Evolutionary conservation across 805 yeast species (phyloP).

Genomic region (Komagataella mondaviorum): DNA sequence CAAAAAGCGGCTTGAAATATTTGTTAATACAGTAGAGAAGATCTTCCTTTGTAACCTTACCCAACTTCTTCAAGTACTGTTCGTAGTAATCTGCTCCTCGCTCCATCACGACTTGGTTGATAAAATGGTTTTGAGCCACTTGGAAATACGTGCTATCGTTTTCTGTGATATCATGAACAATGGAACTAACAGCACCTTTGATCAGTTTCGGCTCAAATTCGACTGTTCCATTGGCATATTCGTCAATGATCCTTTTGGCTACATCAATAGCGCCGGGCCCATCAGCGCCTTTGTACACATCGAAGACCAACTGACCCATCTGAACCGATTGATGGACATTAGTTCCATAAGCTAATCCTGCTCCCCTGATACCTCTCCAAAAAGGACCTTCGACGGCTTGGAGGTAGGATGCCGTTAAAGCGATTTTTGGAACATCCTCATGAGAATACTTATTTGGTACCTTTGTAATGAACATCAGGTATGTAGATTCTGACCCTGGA

Average conservation of each 20-base stretch:
- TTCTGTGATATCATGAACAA: constrained; percentile 61
- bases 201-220: constrained; percentile 44
- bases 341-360: constrained; percentile 90
- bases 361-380: constrained; percentile 92
- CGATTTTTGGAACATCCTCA: constrained; percentile 54
- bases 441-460: constrained; percentile 44
- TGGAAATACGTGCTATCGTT: constrained; percentile 48
- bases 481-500: constrained; percentile 79
- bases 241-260: constrained; percentile 51
- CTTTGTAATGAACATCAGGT: constrained; percentile 41
- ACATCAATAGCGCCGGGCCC: constrained; percentile 44
- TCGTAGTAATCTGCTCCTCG: constrained; percentile 58
- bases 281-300: constrained; percentile 77
- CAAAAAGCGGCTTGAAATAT: constrained; percentile 57
- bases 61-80: constrained; percentile 37
- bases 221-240: constrained; percentile 38
- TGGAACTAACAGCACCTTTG: constrained; percentile 63
- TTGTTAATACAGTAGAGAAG: constrained; percentile 32
- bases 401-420: constrained; percentile 62
- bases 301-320: constrained; percentile 50
- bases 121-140: constrained; percentile 54
- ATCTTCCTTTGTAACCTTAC: constrained; percentile 38
- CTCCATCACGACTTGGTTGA: constrained; percentile 50
- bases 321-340: constrained; percentile 45
- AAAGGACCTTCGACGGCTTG: constrained; percentile 92